Evolutionary conservation across 2,329 filamentous ascomycete species (phyloP).

Genomic region (Stylonectria norvegica): DNA sequence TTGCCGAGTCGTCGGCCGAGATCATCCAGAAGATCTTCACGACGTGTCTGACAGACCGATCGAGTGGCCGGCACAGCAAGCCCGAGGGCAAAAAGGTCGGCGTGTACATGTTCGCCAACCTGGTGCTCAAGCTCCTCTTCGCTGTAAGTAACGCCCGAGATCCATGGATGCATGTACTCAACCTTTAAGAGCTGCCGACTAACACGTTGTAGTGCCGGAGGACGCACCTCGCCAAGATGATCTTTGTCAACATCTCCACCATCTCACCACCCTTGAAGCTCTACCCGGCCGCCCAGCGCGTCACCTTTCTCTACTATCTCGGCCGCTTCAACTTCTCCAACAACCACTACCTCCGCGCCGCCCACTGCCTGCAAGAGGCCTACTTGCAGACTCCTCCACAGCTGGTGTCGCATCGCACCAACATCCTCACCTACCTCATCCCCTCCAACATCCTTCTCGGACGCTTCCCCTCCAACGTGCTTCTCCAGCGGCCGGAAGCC

Average conservation of each 20-base stretch:
- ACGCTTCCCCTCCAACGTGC: constrained; percentile 66
- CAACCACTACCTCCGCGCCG: constrained; percentile 75
- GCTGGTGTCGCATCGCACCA: constrained; percentile 69
- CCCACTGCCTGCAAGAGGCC: constrained; percentile 70
- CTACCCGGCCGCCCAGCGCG: constrained; percentile 81
- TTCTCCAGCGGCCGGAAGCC: constrained; percentile 66
- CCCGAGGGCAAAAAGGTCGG: constrained; percentile 83
- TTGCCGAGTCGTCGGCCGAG: constrained; percentile 85
- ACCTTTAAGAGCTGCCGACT: neutral
- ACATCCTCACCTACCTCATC: constrained; percentile 81
- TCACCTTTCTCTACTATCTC: constrained; percentile 92
- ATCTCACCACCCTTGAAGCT: constrained; percentile 76
- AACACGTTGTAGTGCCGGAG: constrained; percentile 61
- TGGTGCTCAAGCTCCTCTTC: constrained; percentile 84
- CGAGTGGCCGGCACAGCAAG: constrained; percentile 59
- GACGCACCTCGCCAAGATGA: constrained; percentile 77
- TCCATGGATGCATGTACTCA: no score
- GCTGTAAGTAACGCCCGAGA: constrained; percentile 53
- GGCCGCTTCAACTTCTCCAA: constrained; percentile 86
- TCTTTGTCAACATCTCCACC: constrained; percentile 83
- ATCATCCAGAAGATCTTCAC: constrained; percentile 89
- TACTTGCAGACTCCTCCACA: constrained; percentile 64
- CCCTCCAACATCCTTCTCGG: constrained; percentile 80
- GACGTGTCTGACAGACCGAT: constrained; percentile 79
- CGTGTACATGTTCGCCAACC: constrained; percentile 88